Percentiles rank a stretch among this genome's conserved stretches.
These are phyloP conservation scores for Paramarasmius palmivorus DNA, from an alignment of 1,284 basidiomycete species.

Conservation along the genomic window DNA sequence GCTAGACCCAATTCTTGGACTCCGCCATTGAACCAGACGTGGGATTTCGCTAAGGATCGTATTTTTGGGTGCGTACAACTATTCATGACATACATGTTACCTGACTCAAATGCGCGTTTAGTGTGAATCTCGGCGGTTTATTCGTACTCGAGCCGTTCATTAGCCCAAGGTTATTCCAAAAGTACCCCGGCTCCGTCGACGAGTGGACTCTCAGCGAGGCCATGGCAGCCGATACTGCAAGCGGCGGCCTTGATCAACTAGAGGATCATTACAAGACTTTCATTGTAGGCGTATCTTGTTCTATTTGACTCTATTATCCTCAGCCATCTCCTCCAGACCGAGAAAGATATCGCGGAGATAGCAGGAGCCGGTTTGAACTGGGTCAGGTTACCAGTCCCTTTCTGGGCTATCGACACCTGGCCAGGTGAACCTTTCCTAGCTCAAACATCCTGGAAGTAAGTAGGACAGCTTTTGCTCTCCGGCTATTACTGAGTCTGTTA, in stretches of 20 bases:
- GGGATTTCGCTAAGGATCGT: constrained; percentile 53
- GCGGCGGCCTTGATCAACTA: constrained; percentile 59
- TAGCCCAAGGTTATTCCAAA: constrained; percentile 75
- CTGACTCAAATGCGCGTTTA: constrained; percentile 24
- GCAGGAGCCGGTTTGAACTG: constrained; percentile 90
- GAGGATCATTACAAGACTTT: constrained; percentile 84
- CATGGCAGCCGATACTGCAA: constrained; percentile 66
- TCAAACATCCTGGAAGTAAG: constrained; percentile 74
- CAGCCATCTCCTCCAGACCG: constrained; percentile 57
- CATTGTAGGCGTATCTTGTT: constrained; percentile 53
- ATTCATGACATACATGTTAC: background rate
- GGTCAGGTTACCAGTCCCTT: constrained; percentile 82
- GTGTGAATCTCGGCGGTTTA: constrained; percentile 71
- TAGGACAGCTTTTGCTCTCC: constrained; percentile 24
- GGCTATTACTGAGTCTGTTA: constrained; percentile 16
- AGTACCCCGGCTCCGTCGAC: constrained; percentile 63
- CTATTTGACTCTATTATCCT: no score
- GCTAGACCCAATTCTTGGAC: constrained; percentile 66
- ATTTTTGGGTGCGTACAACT: constrained; percentile 35
- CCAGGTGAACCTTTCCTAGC: constrained; percentile 79
- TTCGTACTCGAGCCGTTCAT: constrained; percentile 84
- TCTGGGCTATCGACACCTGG: constrained; percentile 84
- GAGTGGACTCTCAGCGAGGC: constrained; percentile 74
- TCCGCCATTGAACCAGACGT: constrained; percentile 62
- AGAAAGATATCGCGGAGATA: constrained; percentile 87